Conservation (phyloP, 78 protist species). For the Andalucia godoyi region DNA sequence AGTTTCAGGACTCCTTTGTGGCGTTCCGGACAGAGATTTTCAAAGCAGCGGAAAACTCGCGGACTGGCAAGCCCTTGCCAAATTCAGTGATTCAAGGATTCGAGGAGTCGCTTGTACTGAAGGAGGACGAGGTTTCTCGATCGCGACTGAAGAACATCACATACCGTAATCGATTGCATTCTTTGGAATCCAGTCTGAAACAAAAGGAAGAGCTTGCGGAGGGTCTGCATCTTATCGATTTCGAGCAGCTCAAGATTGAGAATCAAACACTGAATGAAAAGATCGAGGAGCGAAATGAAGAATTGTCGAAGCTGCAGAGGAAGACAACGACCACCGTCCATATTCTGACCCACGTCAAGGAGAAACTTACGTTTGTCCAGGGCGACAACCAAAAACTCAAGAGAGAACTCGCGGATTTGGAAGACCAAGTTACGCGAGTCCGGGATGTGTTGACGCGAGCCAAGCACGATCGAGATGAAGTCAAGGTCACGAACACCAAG, state of each 20-base stretch:
- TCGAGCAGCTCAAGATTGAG: conserved; percentile 81
- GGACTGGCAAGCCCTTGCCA: too few species aligned
- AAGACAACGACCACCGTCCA: conserved; percentile 36
- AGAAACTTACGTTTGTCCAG: conserved; percentile 56
- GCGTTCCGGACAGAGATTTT: too few species aligned
- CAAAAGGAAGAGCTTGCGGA: conserved; percentile 12
- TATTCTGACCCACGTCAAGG: conserved; percentile 60
- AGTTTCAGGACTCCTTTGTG: too few species aligned
- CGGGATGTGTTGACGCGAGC: conserved; percentile 15
- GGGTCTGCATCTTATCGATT: conserved; percentile 65
- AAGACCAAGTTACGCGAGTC: neutral
- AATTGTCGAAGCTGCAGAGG: conserved; percentile 47
- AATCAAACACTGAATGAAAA: conserved; percentile 70
- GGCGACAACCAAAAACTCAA: conserved; percentile 3
- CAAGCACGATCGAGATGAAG: conserved; percentile 40
- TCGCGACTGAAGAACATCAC: conserved; percentile 30
- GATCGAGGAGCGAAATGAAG: conserved; percentile 77
- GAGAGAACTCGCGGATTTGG: neutral
- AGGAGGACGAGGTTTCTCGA: conserved; percentile 10
- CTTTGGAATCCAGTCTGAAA: neutral
- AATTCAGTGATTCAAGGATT: too few species aligned
- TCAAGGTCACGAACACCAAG: conserved; percentile 5
- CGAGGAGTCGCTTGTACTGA: neutral
- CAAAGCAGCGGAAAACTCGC: too few species aligned
- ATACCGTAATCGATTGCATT: neutral